phyloP scores from a whole-genome alignment of 805 yeast species.

The Crinitomyces ghanaensis region DNA sequence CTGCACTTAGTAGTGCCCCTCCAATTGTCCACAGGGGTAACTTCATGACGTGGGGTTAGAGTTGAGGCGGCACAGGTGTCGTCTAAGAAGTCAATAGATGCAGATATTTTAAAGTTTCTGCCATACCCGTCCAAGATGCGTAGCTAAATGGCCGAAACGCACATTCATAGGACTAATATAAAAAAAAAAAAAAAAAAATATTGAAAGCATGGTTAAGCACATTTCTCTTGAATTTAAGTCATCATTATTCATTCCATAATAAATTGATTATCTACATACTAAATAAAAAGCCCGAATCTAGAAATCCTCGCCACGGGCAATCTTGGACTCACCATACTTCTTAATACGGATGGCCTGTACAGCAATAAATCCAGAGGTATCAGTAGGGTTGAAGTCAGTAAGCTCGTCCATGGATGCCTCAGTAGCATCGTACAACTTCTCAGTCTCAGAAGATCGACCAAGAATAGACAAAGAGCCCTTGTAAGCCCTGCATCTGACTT shows the following conservation, averaged over 20 bases:
- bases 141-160: too few species aligned
- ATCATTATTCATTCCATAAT: neutral
- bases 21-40: too few species aligned
- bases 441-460: slow-evolving; percentile 93
- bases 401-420: slow-evolving; percentile 99
- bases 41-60: too few species aligned
- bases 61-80: too few species aligned
- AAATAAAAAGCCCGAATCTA: slow-evolving; percentile 11
- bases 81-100: too few species aligned
- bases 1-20: neutral
- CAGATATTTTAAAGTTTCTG: too few species aligned
- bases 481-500: slow-evolving; percentile 86
- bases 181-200: too few species aligned
- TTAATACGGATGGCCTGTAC: slow-evolving; percentile 97
- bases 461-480: slow-evolving; percentile 76
- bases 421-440: slow-evolving; percentile 93
- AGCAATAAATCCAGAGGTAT: slow-evolving; percentile 93
- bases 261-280: neutral
- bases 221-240: too few species aligned
- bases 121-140: too few species aligned
- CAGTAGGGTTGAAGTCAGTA: slow-evolving; percentile 95
- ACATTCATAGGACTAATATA: too few species aligned
- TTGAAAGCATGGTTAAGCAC: too few species aligned
- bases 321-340: slow-evolving; percentile 93
- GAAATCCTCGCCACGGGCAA: slow-evolving; percentile 51